Evolutionary conservation across 2,329 filamentous ascomycete species (phyloP).

Genomic region (Neopestalotiopsis rosae): DNA sequence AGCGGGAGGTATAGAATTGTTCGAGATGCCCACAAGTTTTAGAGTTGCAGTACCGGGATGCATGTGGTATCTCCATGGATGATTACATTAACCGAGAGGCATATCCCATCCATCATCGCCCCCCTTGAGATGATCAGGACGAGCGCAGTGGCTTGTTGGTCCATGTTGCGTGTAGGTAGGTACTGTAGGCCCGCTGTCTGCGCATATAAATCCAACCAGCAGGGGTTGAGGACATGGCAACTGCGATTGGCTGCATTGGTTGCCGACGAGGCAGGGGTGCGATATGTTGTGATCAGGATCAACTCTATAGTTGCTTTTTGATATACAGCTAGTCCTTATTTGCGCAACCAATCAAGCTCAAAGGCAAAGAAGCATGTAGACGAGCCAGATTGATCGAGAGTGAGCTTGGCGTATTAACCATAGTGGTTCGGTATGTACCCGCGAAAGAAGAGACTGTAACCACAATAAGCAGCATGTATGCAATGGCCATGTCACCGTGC

Average conservation of each 20-base stretch:
- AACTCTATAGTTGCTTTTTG: constrained; percentile 4
- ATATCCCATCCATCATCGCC: background rate
- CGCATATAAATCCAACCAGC: constrained; percentile 1
- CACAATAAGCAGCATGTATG: background rate
- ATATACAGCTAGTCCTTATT: background rate
- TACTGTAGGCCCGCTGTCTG: background rate
- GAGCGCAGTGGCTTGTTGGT: constrained; percentile 2
- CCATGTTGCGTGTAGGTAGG: background rate
- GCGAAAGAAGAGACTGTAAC: background rate
- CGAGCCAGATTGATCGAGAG: background rate
- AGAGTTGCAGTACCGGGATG: constrained; percentile 19
- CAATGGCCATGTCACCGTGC: background rate
- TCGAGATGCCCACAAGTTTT: constrained; percentile 16
- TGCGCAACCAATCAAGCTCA: background rate
- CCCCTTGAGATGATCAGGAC: background rate
- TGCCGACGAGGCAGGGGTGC: background rate
- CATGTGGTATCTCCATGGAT: constrained; percentile 9
- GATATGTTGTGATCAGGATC: constrained; percentile 2
- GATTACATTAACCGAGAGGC: constrained; percentile 3
- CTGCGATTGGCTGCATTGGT: constrained; percentile 1
- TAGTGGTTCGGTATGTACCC: background rate
- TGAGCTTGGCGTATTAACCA: constrained; percentile 2
- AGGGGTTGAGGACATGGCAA: background rate
- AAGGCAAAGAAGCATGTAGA: background rate
- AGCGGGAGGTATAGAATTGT: constrained; percentile 12